These are phyloP conservation scores for Starmerella geochares DNA, from an alignment of 805 yeast genomes.

Conservation along the genomic window DNA sequence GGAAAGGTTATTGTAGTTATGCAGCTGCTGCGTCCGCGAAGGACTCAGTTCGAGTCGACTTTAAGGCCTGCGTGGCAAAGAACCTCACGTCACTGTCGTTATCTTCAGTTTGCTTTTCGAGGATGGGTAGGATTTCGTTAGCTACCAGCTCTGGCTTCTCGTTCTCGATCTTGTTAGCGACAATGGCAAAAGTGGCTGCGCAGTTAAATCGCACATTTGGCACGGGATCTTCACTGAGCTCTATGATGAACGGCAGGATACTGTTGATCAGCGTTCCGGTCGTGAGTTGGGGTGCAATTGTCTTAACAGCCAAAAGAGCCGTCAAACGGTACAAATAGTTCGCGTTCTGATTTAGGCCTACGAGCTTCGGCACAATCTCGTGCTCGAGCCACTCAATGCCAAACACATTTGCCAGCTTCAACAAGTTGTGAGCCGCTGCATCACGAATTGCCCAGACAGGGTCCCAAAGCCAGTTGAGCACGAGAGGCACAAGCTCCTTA, in stretches of 20 bases:
- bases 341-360: slow-evolving; percentile 43
- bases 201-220: slow-evolving; percentile 94
- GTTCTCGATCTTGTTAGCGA: slow-evolving; percentile 39
- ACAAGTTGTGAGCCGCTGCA: slow-evolving; percentile 82
- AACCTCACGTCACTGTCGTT: slow-evolving; percentile 81
- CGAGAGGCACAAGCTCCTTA: slow-evolving; percentile 77
- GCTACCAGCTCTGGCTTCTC: slow-evolving; percentile 37
- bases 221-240: slow-evolving; percentile 65
- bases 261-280: slow-evolving; percentile 47
- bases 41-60: slow-evolving; percentile 27
- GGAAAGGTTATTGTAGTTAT: not conserved
- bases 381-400: slow-evolving; percentile 89
- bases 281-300: slow-evolving; percentile 63
- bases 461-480: slow-evolving; percentile 98
- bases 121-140: slow-evolving; percentile 49
- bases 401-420: slow-evolving; percentile 69
- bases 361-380: slow-evolving; percentile 69
- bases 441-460: slow-evolving; percentile 92
- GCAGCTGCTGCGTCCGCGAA: slow-evolving; percentile 8
- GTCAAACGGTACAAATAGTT: slow-evolving; percentile 91
- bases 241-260: slow-evolving; percentile 69
- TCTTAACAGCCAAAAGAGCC: slow-evolving; percentile 76
- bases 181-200: slow-evolving; percentile 66
- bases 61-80: slow-evolving; percentile 61
- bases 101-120: slow-evolving; percentile 59